Evolutionary conservation across 306 rosid species (phyloP), one percentile per base, ranked within the genome.

Genomic region (Mimosa bimucronata): DNA sequence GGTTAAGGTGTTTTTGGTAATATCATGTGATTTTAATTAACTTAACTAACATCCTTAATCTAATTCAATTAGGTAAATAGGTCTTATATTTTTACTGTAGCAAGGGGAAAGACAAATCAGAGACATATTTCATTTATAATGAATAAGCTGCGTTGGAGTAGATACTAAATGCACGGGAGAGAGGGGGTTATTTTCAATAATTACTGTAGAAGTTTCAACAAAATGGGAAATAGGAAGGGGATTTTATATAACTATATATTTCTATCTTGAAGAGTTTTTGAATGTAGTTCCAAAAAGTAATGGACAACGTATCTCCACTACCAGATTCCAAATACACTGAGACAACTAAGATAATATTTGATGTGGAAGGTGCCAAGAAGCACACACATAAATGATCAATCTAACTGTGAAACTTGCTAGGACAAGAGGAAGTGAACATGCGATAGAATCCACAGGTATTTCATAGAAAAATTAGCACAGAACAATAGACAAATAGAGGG

Each of bases 211-310:
- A 25, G 34, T 25, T 58, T 58, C 16, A 25, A 58, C 66, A 58
- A 25, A 26, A 10, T 3, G 66, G 16, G 4, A 25, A 58, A 77
- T 65, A 23, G 66, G 38, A 25, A 26, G 62, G 67, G 28, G 34
- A 65, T 34, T 66, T 55, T 77, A 69, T 25, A 23, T 15, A 70
- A 37, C 73, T n/a, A n/a, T n/a, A n/a, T 74, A 70, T 60, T 61
- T 82, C 57, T 86, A 92, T 98, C 98, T 95, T 92, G 48, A 95
- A 95, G 68, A 95, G 97, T 74, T 52, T 85, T 80, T 89, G 97
- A 76, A 92, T 79, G 85, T 82, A 90, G 64, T 81, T 84, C 86
- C 91, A 92, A 69, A 85, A 77, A 64, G 85, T n/a, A 62, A 87
- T 75, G 31, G 92, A 79, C 67, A 95, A 92, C 82, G 87, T 84